Conservation (phyloP, 2,329 filamentous ascomycete species). For the Dothideomycetes sp. region DNA sequence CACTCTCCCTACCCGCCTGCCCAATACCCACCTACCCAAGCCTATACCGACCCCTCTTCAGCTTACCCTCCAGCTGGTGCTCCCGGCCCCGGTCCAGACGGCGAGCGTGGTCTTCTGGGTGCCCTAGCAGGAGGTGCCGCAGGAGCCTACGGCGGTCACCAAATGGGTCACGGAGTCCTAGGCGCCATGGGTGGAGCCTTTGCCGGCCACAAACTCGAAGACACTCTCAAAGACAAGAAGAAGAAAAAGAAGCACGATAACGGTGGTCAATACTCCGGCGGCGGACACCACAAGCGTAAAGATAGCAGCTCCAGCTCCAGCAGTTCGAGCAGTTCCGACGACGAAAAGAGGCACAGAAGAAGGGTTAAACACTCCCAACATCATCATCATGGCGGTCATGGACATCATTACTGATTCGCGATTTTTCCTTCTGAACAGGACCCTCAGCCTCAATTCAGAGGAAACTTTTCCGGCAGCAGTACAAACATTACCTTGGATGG, state of each 20-base stretch:
- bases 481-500: constrained; percentile 28
- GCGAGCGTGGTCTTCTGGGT: constrained; percentile 48
- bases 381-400: constrained; percentile 1
- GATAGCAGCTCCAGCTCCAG: constrained; percentile 8
- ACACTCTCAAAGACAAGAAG: constrained; percentile 41
- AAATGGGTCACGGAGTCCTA: constrained; percentile 48
- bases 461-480: constrained; percentile 31
- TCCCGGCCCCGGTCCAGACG: constrained; percentile 27
- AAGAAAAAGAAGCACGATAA: constrained; percentile 25
- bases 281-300: constrained; percentile 1
- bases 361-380: constrained; percentile 4
- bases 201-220: constrained; percentile 45
- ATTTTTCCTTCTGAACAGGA: constrained; percentile 15
- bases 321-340: too few relatives aligned
- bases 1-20: too few relatives aligned
- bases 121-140: constrained; percentile 48
- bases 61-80: too few relatives aligned
- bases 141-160: constrained; percentile 48
- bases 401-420: not conserved
- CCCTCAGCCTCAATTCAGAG: constrained; percentile 18
- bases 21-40: too few relatives aligned
- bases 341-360: constrained; percentile 1
- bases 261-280: not conserved
- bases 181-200: constrained; percentile 50
- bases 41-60: too few relatives aligned